Percentiles rank a stretch among this genome's conserved stretches.
Conservation (phyloP, 169 alveolate genomes). For the Plasmodium vinckei region DNA sequence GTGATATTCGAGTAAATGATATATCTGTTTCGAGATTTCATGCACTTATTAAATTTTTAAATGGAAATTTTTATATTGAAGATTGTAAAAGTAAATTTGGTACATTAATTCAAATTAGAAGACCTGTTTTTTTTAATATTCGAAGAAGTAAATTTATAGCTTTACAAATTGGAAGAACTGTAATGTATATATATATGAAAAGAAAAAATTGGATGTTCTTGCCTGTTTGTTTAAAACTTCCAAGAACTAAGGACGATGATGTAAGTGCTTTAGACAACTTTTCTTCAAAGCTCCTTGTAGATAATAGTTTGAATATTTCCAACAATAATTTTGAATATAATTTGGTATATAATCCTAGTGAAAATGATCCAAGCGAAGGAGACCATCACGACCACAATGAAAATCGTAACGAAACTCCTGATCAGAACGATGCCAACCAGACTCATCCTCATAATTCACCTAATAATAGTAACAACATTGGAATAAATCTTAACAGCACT, state of each 20-base stretch:
- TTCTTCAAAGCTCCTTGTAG: slow-evolving; percentile 40
- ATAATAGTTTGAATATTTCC: slow-evolving; percentile 43
- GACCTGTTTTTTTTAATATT: slow-evolving; percentile 69
- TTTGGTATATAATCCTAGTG: background rate
- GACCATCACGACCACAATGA: background rate
- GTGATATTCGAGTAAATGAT: slow-evolving; percentile 94
- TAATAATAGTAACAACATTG: background rate
- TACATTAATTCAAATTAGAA: slow-evolving; percentile 88
- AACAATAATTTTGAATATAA: slow-evolving; percentile 33
- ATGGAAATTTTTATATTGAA: slow-evolving; percentile 92
- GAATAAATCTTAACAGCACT: background rate
- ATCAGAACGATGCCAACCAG: background rate
- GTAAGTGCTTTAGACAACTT: slow-evolving; percentile 61
- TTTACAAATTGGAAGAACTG: slow-evolving; percentile 84
- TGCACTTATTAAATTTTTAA: slow-evolving; percentile 88
- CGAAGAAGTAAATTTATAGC: slow-evolving; percentile 72
- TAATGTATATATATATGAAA: slow-evolving; percentile 77
- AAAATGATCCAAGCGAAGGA: background rate
- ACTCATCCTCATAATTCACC: background rate
- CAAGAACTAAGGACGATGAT: slow-evolving; percentile 73
- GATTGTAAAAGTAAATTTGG: slow-evolving; percentile 97
- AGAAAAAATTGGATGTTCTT: slow-evolving; percentile 67
- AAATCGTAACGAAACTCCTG: background rate
- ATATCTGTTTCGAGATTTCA: slow-evolving; percentile 96
- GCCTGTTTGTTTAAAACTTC: slow-evolving; percentile 48